Evolutionary conservation across 1,139 yeast genomes (phyloP), one percentile per base, ranked within the genome.

Genomic region (Blastobotrys aristatus): DNA sequence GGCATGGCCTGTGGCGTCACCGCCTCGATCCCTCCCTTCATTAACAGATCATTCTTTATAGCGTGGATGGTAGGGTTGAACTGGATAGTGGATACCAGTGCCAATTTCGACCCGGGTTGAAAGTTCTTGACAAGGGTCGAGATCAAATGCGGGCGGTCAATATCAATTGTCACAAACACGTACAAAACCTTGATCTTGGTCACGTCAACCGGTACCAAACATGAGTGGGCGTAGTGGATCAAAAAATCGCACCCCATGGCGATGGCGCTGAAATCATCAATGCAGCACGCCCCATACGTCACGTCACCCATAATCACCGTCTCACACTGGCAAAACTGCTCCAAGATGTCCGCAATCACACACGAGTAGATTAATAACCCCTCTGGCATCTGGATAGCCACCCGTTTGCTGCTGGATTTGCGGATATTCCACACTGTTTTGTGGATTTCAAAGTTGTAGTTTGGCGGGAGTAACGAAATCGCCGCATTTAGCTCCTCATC

Each of bases 221-320:
- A 92, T 13, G 96, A 89, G 65, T 92, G 99, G 1, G 98, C 99
- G 66, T 92, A 92, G 67, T 94, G 99, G 11, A 92, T 89, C 50
- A 92, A 81, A 57, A 90, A 85, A 63, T 92, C 99, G 67, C 98
- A 94, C 47, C 86, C 96, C 40, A 92, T 69, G 0, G 97, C 82
- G 51, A 90, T 72, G 3, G 99, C 98, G 0, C 98, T 90, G 62
- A 76, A 92, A 63, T 92, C 99, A 64, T 92, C 99, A 46, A 92
- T 89, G 67, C 99, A 92, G 63, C 99, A 92, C 0, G 99, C 99
- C 30, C 99, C 99, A 61, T 92, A 92, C 0, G 97, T 88, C 0
- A 92, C 98, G 66, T 92, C 99, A 1, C 99, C 99, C 98, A 92
- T 94, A 4, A 92, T 95, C 1, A 94, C 74, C 0, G 92, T 86